Percentiles rank a stretch among this genome's conserved stretches.
Conservation (phyloP, 179 eudicot genomes). For the Silene vulgaris region DNA sequence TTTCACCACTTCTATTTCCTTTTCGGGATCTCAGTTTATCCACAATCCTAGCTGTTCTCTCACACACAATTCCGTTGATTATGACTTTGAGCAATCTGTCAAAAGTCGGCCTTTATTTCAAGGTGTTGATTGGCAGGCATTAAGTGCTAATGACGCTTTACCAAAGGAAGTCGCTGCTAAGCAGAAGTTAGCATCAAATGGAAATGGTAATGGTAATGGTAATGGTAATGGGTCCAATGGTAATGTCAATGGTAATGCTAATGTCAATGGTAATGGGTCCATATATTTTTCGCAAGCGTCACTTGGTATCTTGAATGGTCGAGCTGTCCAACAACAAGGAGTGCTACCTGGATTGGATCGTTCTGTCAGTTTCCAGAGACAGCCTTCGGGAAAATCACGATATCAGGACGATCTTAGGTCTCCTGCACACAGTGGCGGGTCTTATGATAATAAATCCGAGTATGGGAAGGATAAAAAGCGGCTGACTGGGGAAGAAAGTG, state of each 20-base stretch:
- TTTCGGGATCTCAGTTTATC: slow-evolving; percentile 77
- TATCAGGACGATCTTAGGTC: slow-evolving; percentile 44
- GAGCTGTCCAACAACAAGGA: slow-evolving; percentile 43
- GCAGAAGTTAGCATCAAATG: slow-evolving; percentile 39
- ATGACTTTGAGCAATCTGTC: slow-evolving; percentile 72
- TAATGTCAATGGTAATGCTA: slow-evolving; percentile 1
- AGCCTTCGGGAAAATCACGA: slow-evolving; percentile 42
- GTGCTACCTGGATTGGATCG: slow-evolving; percentile 38
- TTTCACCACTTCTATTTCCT: slow-evolving; percentile 73
- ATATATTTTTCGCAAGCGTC: slow-evolving; percentile 47
- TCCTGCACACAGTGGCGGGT: slow-evolving; percentile 56
- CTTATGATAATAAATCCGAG: slow-evolving; percentile 58
- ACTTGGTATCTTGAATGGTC: slow-evolving; percentile 46
- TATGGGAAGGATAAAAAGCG: slow-evolving; percentile 46
- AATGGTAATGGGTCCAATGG: background rate
- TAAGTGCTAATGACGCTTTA: slow-evolving; percentile 44
- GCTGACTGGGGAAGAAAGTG: slow-evolving; percentile 44
- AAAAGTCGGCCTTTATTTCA: slow-evolving; percentile 80
- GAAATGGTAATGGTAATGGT: slow-evolving; percentile 35
- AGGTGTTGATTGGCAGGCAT: slow-evolving; percentile 80
- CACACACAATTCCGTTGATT: slow-evolving; percentile 59
- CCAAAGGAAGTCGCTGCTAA: slow-evolving; percentile 43
- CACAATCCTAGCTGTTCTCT: slow-evolving; percentile 89
- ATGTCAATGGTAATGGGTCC: slow-evolving; percentile 33
- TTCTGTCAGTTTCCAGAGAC: slow-evolving; percentile 57